phyloP scores from a whole-genome alignment of 1,284 basidiomycete genomes.

The Melampsora americana region DNA sequence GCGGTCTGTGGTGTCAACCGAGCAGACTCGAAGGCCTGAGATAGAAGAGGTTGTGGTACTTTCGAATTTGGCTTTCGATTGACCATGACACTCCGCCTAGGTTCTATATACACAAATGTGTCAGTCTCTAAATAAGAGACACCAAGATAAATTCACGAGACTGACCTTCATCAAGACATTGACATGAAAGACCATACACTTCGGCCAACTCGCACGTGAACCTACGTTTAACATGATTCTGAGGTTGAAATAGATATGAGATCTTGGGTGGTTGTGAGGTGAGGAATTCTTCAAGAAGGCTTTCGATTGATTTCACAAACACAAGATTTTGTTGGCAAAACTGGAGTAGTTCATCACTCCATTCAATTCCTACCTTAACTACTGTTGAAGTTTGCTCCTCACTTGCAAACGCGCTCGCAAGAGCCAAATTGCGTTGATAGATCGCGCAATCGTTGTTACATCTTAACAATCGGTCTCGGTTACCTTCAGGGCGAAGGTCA shows the following conservation, averaged over 20 bases:
- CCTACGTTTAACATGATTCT: slow-evolving; percentile 22
- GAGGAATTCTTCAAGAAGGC: slow-evolving; percentile 23
- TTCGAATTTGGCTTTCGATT: neutral
- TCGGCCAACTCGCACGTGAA: slow-evolving; percentile 19
- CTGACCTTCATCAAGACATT: slow-evolving; percentile 24
- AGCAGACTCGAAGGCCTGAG: neutral
- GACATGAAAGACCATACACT: slow-evolving; percentile 14
- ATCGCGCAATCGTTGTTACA: slow-evolving; percentile 38
- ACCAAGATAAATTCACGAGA: neutral
- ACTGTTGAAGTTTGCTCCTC: neutral
- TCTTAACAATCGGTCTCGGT: slow-evolving; percentile 23
- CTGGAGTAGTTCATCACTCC: slow-evolving; percentile 15
- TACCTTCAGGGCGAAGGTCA: slow-evolving; percentile 29
- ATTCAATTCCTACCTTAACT: slow-evolving; percentile 2
- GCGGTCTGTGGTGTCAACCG: neutral
- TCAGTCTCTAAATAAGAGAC: neutral
- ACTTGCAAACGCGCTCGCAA: slow-evolving; percentile 25
- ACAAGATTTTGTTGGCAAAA: slow-evolving; percentile 21
- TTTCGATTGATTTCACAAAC: slow-evolving; percentile 31
- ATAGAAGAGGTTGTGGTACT: neutral
- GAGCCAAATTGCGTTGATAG: slow-evolving; percentile 5
- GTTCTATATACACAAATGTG: neutral
- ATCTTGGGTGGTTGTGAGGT: neutral
- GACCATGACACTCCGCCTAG: neutral
- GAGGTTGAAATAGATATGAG: neutral